These are phyloP conservation scores for Reticulascus tulasneorum DNA, from an alignment of 2,329 filamentous ascomycete species.

Conservation along the genomic window DNA sequence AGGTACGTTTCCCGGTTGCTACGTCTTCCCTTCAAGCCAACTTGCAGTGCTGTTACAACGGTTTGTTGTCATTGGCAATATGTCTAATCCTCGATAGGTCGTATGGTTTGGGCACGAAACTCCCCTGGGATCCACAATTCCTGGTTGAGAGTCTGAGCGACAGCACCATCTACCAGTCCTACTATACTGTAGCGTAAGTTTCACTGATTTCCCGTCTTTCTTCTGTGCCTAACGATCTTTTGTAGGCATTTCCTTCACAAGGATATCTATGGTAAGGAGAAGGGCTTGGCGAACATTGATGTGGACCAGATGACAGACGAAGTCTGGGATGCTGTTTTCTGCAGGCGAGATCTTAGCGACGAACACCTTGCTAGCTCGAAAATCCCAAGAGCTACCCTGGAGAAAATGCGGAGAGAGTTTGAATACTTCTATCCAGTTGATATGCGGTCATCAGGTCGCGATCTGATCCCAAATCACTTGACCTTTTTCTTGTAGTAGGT, in stretches of 20 bases:
- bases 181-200: slow-evolving; percentile 61
- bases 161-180: slow-evolving; percentile 87
- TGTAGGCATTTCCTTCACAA: slow-evolving; percentile 66
- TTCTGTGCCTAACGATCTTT: slow-evolving; percentile 24
- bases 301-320: slow-evolving; percentile 90
- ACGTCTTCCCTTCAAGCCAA: too few species aligned
- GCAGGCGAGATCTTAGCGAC: slow-evolving; percentile 65
- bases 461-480: slow-evolving; percentile 88
- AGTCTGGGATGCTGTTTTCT: slow-evolving; percentile 95
- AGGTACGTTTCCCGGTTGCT: too few species aligned
- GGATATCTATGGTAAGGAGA: slow-evolving; percentile 77
- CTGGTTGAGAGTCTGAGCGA: slow-evolving; percentile 91
- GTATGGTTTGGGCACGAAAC: slow-evolving; percentile 87
- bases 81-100: too few species aligned
- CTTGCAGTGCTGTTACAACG: too few species aligned
- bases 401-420: slow-evolving; percentile 84
- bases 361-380: slow-evolving; percentile 61
- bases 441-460: slow-evolving; percentile 83
- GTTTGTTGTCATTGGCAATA: too few species aligned
- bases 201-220: neutral
- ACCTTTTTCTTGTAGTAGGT: slow-evolving; percentile 72
- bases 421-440: slow-evolving; percentile 97
- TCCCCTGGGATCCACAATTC: slow-evolving; percentile 90
- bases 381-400: slow-evolving; percentile 69
- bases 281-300: slow-evolving; percentile 64